Conservation (phyloP, 768 basidiomycete species). For the Mycena vitilis region DNA sequence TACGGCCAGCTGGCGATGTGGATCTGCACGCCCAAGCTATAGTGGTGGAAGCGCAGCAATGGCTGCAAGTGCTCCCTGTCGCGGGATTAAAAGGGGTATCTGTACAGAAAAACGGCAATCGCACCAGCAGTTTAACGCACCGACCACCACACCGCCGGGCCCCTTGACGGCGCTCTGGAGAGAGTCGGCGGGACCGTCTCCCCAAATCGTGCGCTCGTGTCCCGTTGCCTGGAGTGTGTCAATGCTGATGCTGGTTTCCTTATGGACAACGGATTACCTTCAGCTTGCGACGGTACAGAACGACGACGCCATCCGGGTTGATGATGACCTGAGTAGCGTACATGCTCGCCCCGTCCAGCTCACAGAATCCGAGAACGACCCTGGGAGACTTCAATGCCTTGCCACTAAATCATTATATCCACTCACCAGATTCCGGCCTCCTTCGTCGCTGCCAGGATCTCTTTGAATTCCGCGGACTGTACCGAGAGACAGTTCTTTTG, state of each 20-base stretch:
- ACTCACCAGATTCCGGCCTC: slow-evolving; percentile 37
- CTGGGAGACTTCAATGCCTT: slow-evolving; percentile 14
- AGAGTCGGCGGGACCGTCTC: slow-evolving; percentile 37
- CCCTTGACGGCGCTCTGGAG: slow-evolving; percentile 33
- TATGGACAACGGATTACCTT: slow-evolving; percentile 14
- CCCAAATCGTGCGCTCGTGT: slow-evolving; percentile 38
- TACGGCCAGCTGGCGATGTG: slow-evolving; percentile 37
- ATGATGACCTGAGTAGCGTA: slow-evolving; percentile 36
- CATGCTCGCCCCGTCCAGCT: slow-evolving; percentile 35
- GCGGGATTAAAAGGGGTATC: neutral
- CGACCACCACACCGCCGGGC: slow-evolving; percentile 24
- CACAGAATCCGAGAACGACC: slow-evolving; percentile 36
- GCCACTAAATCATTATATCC: too few species aligned
- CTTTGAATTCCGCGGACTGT: slow-evolving; percentile 28
- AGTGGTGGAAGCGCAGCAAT: slow-evolving; percentile 33
- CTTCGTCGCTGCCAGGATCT: slow-evolving; percentile 27
- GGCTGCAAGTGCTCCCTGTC: slow-evolving; percentile 38
- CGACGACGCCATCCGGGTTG: slow-evolving; percentile 29
- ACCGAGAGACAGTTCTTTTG: slow-evolving; percentile 23
- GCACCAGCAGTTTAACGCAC: slow-evolving; percentile 35
- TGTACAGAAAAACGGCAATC: neutral
- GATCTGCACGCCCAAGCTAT: slow-evolving; percentile 32
- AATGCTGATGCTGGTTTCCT: neutral
- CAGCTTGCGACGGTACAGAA: slow-evolving; percentile 37
- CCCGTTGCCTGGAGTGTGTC: slow-evolving; percentile 26